Evolutionary conservation across 2,329 filamentous ascomycete genomes (phyloP).

Genomic region (Diaporthe caulivora): DNA sequence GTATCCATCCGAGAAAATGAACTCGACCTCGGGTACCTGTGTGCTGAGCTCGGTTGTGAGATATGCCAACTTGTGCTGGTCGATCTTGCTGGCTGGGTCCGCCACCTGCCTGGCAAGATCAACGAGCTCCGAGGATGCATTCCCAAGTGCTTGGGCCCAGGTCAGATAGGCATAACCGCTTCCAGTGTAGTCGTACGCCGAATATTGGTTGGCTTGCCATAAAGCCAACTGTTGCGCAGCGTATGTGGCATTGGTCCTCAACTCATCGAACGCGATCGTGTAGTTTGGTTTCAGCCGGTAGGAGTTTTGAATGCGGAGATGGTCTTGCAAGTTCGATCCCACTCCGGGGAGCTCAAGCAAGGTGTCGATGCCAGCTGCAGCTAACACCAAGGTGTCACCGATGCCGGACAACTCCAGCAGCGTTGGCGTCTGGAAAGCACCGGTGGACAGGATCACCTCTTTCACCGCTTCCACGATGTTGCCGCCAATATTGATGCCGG

Average conservation of each 20-base stretch:
- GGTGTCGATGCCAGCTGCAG: conserved; percentile 51
- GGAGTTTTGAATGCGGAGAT: conserved; percentile 49
- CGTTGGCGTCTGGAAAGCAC: conserved; percentile 27
- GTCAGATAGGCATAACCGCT: conserved; percentile 24
- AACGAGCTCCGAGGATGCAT: neutral
- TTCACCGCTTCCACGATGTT: conserved; percentile 47
- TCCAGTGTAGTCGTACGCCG: conserved; percentile 36
- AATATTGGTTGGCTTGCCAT: conserved; percentile 38
- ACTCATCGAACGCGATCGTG: conserved; percentile 38
- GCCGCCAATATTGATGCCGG: conserved; percentile 44
- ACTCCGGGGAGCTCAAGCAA: conserved; percentile 58
- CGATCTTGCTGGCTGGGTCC: neutral
- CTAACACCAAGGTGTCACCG: conserved; percentile 24
- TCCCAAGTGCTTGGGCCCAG: conserved; percentile 22
- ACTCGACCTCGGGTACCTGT: conserved; percentile 11
- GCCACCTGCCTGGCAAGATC: conserved; percentile 13
- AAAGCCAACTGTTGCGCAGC: conserved; percentile 38
- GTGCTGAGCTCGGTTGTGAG: conserved; percentile 4
- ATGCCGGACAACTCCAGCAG: conserved; percentile 32
- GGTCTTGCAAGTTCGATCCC: conserved; percentile 63
- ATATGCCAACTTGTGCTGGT: conserved; percentile 19
- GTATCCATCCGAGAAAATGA: conserved; percentile 17
- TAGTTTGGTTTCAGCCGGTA: conserved; percentile 42
- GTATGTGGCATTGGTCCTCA: conserved; percentile 37
- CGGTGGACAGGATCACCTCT: conserved; percentile 33